Evolutionary conservation across 2,329 filamentous ascomycete species (phyloP).

Genomic region (Metarhizium brunneum): DNA sequence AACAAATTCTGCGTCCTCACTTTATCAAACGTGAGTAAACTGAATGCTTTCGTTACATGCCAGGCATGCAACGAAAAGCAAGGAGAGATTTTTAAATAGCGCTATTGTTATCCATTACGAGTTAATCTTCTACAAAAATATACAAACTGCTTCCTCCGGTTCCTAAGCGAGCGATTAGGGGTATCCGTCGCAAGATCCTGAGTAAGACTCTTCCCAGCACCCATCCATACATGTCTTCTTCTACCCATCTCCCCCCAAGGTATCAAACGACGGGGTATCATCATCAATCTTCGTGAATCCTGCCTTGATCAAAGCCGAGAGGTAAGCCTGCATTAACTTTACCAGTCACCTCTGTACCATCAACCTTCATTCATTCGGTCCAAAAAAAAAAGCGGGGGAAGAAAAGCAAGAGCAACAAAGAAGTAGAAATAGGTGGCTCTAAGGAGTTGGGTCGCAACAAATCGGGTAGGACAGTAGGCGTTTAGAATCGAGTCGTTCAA

Average conservation of each 20-base stretch:
- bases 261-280: slow-evolving; percentile 10
- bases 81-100: background rate
- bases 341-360: background rate
- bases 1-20: background rate
- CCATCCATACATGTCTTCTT: background rate
- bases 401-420: background rate
- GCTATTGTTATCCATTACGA: background rate
- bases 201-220: background rate
- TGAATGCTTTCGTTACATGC: background rate
- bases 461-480: background rate
- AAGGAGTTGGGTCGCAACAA: background rate
- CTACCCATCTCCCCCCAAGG: background rate
- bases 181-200: slow-evolving; percentile 11
- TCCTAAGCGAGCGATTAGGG: slow-evolving; percentile 12
- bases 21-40: background rate
- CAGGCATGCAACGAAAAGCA: background rate
- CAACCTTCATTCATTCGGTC: background rate
- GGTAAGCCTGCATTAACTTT: background rate
- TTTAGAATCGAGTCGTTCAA: background rate
- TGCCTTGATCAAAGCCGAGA: background rate
- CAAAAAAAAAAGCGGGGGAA: background rate
- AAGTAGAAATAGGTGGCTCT: background rate
- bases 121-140: background rate
- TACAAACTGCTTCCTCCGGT: slow-evolving; percentile 1
- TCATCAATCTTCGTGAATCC: background rate